Evolutionary conservation across 1,284 basidiomycete genomes (phyloP).

Genomic region (Ceratobasidium theobromae): DNA sequence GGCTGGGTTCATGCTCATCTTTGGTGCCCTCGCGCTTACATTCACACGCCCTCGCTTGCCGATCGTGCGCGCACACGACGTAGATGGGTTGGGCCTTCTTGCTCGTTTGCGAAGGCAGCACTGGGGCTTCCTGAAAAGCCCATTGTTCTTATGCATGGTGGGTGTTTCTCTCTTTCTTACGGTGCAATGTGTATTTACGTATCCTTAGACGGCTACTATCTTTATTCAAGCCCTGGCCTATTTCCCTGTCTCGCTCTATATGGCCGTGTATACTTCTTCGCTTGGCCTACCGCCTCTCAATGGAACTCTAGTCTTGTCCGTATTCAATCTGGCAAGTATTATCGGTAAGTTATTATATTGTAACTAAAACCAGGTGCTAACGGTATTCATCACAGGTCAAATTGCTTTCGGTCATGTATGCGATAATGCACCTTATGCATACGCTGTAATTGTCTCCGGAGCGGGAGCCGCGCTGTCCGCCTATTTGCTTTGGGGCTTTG

Average conservation of each 20-base stretch:
- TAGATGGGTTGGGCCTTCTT: not conserved
- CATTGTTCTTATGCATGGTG: conserved; percentile 25
- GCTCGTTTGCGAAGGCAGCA: conserved; percentile 16
- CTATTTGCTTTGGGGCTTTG: conserved; percentile 33
- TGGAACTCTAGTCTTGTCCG: conserved; percentile 31
- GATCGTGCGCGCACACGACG: not conserved
- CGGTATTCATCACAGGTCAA: conserved; percentile 23
- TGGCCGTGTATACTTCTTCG: conserved; percentile 32
- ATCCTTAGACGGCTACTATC: not conserved
- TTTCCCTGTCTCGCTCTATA: conserved; percentile 33
- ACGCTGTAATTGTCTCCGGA: conserved; percentile 28
- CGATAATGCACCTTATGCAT: conserved; percentile 29
- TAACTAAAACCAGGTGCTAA: not conserved
- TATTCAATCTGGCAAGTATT: conserved; percentile 33
- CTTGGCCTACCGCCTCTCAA: conserved; percentile 29
- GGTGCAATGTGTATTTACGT: not conserved
- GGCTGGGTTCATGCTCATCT: conserved; percentile 30
- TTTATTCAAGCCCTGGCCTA: conserved; percentile 33
- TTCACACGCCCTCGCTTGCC: conserved; percentile 26
- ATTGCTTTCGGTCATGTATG: conserved; percentile 34
- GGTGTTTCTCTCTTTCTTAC: not conserved
- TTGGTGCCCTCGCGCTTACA: conserved; percentile 30
- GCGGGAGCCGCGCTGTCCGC: conserved; percentile 29
- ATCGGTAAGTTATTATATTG: conserved; percentile 8
- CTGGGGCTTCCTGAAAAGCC: conserved; percentile 26